A percentile compares a stretch with the other conserved stretches of the same genome.
These are phyloP conservation scores for Tilletia caries DNA, from an alignment of 1,284 basidiomycete species.

Conservation along the genomic window DNA sequence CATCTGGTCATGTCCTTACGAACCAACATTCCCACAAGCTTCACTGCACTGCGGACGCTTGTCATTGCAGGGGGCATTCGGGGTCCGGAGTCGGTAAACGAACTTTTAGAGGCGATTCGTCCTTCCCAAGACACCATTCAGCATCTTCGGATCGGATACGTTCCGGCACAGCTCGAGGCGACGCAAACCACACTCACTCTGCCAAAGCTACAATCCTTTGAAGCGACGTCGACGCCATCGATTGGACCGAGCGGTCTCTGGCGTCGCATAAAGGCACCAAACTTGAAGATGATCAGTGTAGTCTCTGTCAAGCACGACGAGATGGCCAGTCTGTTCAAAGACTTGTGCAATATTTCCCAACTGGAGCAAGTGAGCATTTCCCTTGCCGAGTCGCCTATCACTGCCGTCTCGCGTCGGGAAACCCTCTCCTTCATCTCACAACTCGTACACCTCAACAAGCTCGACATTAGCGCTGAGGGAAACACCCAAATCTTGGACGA, in stretches of 20 bases:
- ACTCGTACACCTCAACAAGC: not conserved
- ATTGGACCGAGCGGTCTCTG: not conserved
- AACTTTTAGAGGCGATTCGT: not conserved
- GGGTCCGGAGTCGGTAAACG: not conserved
- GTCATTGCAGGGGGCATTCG: too few relatives aligned
- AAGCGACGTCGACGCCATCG: not conserved
- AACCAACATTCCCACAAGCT: too few relatives aligned
- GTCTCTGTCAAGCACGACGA: not conserved
- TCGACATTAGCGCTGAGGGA: constrained; percentile 1
- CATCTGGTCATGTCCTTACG: too few relatives aligned
- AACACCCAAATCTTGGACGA: not conserved
- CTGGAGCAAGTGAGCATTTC: constrained; percentile 9
- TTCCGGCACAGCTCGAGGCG: not conserved
- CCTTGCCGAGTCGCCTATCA: not conserved
- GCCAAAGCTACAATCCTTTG: not conserved
- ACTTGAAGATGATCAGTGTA: not conserved
- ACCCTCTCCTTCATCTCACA: not conserved
- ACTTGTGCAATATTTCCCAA: not conserved
- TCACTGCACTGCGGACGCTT: not conserved
- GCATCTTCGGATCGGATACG: not conserved
- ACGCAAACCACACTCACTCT: not conserved
- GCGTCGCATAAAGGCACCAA: not conserved
- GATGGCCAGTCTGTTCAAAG: not conserved
- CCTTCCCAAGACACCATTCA: not conserved
- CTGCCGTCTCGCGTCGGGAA: not conserved